Base-by-base conservation (phyloP, 1,284 basidiomycete species). In the Rhizopogon hawkerae region DNA sequence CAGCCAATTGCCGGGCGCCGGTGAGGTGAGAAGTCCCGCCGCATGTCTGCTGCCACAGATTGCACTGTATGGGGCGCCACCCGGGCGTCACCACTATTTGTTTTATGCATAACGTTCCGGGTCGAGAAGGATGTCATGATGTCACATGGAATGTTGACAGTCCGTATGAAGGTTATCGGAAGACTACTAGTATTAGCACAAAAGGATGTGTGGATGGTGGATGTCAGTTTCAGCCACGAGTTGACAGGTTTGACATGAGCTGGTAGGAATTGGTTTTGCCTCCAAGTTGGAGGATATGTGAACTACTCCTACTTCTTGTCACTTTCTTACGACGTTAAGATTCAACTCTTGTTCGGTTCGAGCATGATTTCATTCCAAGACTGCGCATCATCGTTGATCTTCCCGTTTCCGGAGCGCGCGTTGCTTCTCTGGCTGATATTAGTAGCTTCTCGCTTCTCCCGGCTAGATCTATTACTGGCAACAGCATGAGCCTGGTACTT, bases 351-450 rank as follows among this genome's bases (percentile, higher is more conserved):
- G 14, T 7, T 23, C 21, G 4, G 9, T 24, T 23, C 24, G 23
- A 5, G 21, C n/a, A 16, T 41, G 9, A 23, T 49, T 38, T 21
- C 38, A 29, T 9, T 36, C 49, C 16, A 35, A 34, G 18, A 43
- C 38, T 45, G 4, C 36, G 36, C 26, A 38, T 39, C 31, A 43
- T n/a, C 23, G 35, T 31, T 10, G 2, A 21, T 1, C 29, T 43
- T 43, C 11, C 41, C 31, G 35, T 43, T 52, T 4, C 44, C 11
- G 31, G 24, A 29, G 39, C 50, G 24, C 63, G 60, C 14, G 58
- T 52, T 65, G 52, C 51, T 54, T 61, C 54, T 61, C 51, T 45
- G 51, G 50, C 48, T 55, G 47, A 48, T 41, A 48, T 39, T 48
- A 31, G 38, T 37, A 38, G 29, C 21, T 24, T 34, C 26, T 49